Percentiles rank a stretch among this genome's conserved stretches.
Evolutionary conservation across 192 early-diverging fungal genomes (phyloP).

Genomic region (Neocallimastix lanati): DNA sequence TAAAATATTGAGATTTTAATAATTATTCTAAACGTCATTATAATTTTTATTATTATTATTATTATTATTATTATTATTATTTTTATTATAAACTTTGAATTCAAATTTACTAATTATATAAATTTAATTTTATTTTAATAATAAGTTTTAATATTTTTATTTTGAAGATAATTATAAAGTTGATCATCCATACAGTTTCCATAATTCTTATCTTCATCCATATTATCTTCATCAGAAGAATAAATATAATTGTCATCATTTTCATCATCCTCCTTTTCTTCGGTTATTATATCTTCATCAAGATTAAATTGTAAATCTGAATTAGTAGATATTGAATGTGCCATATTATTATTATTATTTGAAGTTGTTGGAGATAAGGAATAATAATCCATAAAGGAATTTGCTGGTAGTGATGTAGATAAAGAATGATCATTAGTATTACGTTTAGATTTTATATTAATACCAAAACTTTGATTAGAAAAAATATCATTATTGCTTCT

Average conservation of each 20-base stretch:
- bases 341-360: neutral
- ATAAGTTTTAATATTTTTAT: neutral
- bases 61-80: too few relatives aligned
- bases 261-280: neutral
- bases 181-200: neutral
- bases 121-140: neutral
- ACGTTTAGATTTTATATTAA: neutral
- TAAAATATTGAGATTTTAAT: too few relatives aligned
- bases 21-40: too few relatives aligned
- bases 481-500: too few relatives aligned
- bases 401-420: neutral
- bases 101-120: too few relatives aligned
- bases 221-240: neutral
- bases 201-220: neutral
- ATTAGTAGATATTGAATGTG: neutral
- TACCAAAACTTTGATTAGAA: neutral
- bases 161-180: neutral
- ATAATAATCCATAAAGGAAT: neutral
- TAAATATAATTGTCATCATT: neutral
- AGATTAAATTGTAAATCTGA: neutral
- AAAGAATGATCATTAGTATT: neutral
- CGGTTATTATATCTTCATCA: neutral
- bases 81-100: too few relatives aligned
- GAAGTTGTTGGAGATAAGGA: neutral
- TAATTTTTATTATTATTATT: too few relatives aligned